These are phyloP conservation scores for Pelargonium nanum DNA, from an alignment of 345 rosid genomes.

Conservation along the genomic window DNA sequence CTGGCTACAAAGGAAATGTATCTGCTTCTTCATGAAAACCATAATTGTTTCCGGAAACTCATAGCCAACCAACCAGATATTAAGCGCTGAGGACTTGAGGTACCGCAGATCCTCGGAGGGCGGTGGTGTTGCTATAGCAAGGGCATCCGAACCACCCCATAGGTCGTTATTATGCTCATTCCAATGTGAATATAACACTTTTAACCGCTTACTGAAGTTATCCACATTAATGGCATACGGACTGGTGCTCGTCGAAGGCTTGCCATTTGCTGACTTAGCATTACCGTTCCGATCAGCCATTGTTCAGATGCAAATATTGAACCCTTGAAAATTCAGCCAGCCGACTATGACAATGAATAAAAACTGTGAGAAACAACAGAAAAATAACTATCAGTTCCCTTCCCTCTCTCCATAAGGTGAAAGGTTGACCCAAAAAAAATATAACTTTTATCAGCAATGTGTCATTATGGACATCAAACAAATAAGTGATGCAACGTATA, in stretches of 20 bases:
- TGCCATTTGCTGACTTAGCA: conserved; percentile 35
- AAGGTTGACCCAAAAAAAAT: background rate
- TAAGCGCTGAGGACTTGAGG: conserved; percentile 77
- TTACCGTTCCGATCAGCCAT: conserved; percentile 67
- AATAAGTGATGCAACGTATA: background rate
- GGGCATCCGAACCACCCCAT: conserved; percentile 61
- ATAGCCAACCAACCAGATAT: conserved; percentile 81
- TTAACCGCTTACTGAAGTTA: conserved; percentile 49
- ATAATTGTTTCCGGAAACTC: conserved; percentile 93
- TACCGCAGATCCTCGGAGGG: conserved; percentile 78
- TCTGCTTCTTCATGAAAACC: conserved; percentile 65
- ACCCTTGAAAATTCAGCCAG: no score
- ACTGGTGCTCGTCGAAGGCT: conserved; percentile 26
- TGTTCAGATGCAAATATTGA: background rate
- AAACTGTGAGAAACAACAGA: no score
- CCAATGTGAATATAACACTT: conserved; percentile 62
- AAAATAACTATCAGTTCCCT: no score
- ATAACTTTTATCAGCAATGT: no score
- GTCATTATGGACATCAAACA: background rate
- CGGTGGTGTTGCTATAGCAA: conserved; percentile 74
- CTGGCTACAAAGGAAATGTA: conserved; percentile 72
- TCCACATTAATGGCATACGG: conserved; percentile 47
- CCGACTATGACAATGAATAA: no score
- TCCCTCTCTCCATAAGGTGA: no score
- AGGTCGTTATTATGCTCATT: conserved; percentile 37